Evolutionary conservation across 2,329 filamentous ascomycete species (phyloP).

Genomic region (Pseudocercospora fijiensis): DNA sequence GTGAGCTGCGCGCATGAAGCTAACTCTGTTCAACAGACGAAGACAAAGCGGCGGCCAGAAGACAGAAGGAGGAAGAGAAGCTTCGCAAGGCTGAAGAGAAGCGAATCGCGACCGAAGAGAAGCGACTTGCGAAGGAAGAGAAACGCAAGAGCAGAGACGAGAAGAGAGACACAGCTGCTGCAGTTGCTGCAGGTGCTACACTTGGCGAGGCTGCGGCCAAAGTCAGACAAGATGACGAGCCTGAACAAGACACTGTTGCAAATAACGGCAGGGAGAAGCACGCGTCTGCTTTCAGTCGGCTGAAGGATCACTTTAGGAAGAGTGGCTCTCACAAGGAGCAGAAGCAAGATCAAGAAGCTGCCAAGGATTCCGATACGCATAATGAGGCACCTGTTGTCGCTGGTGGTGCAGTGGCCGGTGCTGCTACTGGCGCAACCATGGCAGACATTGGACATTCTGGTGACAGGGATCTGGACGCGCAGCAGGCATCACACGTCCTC

Average conservation of each 20-base stretch:
- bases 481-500: constrained; percentile 16
- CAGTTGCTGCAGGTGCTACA: constrained; percentile 19
- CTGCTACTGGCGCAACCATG: constrained; percentile 18
- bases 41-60: constrained; percentile 52
- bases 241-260: constrained; percentile 5
- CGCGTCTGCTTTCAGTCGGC: constrained; percentile 23
- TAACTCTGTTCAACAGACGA: constrained; percentile 45
- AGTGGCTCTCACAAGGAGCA: constrained; percentile 18
- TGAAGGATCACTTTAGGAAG: constrained; percentile 28
- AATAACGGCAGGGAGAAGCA: constrained; percentile 22
- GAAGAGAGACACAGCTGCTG: constrained; percentile 28
- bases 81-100: constrained; percentile 56
- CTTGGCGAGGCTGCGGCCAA: constrained; percentile 14
- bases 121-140: constrained; percentile 50
- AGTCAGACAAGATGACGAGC: constrained; percentile 16
- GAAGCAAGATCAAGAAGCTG: constrained; percentile 10
- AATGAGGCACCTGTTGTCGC: not conserved
- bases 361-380: constrained; percentile 5
- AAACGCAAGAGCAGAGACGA: constrained; percentile 48
- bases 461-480: constrained; percentile 12
- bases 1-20: not conserved
- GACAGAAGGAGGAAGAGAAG: constrained; percentile 53
- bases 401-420: constrained; percentile 20
- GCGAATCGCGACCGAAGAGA: constrained; percentile 51
- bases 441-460: constrained; percentile 12